A percentile compares a stretch with the other conserved stretches of the same genome.
Conservation (phyloP, 1,139 yeast species). For the Yamadazyma pseudoaaseri region DNA sequence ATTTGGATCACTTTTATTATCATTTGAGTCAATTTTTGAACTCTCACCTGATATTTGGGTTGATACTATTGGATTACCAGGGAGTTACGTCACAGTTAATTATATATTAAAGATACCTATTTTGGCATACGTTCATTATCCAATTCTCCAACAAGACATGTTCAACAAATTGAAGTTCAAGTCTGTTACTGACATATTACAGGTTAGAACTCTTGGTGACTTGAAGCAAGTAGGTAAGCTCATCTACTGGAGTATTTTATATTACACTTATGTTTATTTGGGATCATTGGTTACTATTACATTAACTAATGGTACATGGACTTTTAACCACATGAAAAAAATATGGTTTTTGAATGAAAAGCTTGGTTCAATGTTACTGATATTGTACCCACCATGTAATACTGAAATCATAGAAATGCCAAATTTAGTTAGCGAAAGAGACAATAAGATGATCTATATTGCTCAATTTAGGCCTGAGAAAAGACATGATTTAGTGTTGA, state of each 20-base stretch:
- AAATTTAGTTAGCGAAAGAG: constrained; percentile 29
- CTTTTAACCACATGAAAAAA: constrained; percentile 63
- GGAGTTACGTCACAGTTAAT: constrained; percentile 59
- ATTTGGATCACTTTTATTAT: constrained; percentile 67
- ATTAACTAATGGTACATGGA: constrained; percentile 90
- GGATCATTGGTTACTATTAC: constrained; percentile 69
- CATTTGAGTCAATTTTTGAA: constrained; percentile 67
- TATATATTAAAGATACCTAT: constrained; percentile 66
- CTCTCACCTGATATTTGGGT: constrained; percentile 88
- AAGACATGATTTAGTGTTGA: constrained; percentile 71
- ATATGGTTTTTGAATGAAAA: constrained; percentile 53
- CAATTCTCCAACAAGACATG: constrained; percentile 89
- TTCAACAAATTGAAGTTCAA: constrained; percentile 50
- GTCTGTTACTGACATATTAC: constrained; percentile 18
- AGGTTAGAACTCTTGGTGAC: constrained; percentile 17
- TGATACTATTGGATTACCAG: constrained; percentile 95
- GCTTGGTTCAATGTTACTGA: constrained; percentile 29
- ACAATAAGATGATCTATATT: constrained; percentile 64
- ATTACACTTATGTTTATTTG: constrained; percentile 60
- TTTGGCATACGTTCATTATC: constrained; percentile 88
- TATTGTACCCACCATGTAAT: constrained; percentile 87
- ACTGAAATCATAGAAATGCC: constrained; percentile 38
- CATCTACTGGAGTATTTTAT: constrained; percentile 68
- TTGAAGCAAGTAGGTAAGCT: constrained; percentile 43
- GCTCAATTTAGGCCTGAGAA: constrained; percentile 98